phyloP scores from a whole-genome alignment of 2,329 filamentous ascomycete genomes.

The Pseudogymnoascus sp. region DNA sequence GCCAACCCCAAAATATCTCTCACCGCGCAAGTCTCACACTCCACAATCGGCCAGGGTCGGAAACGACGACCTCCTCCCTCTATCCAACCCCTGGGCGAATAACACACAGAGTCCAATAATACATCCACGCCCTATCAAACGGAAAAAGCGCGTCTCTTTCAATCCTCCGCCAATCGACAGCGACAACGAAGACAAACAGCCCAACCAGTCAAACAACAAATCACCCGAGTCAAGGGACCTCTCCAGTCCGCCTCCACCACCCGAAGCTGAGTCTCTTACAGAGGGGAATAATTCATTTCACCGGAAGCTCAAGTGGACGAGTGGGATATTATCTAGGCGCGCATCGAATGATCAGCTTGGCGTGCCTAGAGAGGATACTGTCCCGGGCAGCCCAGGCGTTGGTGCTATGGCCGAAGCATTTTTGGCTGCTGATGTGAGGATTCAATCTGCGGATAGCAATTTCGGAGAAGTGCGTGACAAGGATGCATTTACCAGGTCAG shows the following conservation, averaged over 20 bases:
- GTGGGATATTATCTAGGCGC: background rate
- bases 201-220: background rate
- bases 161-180: constrained; percentile 12
- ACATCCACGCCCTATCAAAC: constrained; percentile 13
- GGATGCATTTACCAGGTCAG: background rate
- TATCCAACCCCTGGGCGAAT: background rate
- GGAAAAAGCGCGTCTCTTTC: constrained; percentile 27
- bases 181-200: background rate
- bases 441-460: background rate
- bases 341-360: background rate
- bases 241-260: background rate
- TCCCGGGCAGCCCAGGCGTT: constrained; percentile 17
- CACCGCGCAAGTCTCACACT: background rate
- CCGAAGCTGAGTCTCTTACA: background rate
- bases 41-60: background rate
- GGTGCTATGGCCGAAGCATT: constrained; percentile 47
- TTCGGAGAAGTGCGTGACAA: background rate
- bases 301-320: background rate
- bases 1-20: background rate
- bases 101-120: background rate
- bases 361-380: background rate
- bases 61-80: background rate
- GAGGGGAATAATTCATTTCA: background rate
- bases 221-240: background rate
- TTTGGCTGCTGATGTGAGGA: constrained; percentile 35